Evolutionary conservation across 306 rosid species (phyloP), one percentile per base, ranked within the genome.

Genomic region (Medicago lupulina): DNA sequence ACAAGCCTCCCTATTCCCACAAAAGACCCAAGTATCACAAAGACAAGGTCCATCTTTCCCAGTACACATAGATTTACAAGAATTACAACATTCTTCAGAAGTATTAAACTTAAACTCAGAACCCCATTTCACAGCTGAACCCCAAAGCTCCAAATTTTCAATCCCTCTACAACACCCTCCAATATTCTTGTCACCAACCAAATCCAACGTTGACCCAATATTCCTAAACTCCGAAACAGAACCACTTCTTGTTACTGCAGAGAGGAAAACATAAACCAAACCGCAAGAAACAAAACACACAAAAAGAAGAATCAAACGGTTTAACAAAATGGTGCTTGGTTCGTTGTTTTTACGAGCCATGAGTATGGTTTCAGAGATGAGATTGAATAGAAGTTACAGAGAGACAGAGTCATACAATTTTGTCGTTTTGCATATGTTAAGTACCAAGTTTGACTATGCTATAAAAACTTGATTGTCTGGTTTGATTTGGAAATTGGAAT

Each of bases 51-150:
- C 98, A 83, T 87, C 95, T 12, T 82, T 89, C 47, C 92, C 96
- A 53, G 84, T 86, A 51, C 98, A 95, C 97, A 95, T 92, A 23
- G 88, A 69, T 79, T 95, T 92, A 83, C 98, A 92, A 4, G 97
- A 97, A 72, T 84, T 75, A 63, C 98, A 95, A 74, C 98, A 95
- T 14, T 47, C 86, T 83, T 84, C 82, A 0, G 97, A 85, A 59
- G 78, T 86, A 64, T 89, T 87, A 81, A 89, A 87, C 68, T 92
- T 95, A 70, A 95, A 95, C 10, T 89, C 91, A 9, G 98, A 88
- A 65, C 97, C 97, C 97, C 97, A 95, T 80, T 92, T 95, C 75
- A 95, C 98, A 46, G 97, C 88, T 2, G 84, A 78, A 47, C 98
- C 98, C 98, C 98, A 95, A 4, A 90, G 89, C 86, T 95, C 98